Evolutionary conservation across 1,284 basidiomycete genomes (phyloP).

Genomic region (Microbotryum intermedium): DNA sequence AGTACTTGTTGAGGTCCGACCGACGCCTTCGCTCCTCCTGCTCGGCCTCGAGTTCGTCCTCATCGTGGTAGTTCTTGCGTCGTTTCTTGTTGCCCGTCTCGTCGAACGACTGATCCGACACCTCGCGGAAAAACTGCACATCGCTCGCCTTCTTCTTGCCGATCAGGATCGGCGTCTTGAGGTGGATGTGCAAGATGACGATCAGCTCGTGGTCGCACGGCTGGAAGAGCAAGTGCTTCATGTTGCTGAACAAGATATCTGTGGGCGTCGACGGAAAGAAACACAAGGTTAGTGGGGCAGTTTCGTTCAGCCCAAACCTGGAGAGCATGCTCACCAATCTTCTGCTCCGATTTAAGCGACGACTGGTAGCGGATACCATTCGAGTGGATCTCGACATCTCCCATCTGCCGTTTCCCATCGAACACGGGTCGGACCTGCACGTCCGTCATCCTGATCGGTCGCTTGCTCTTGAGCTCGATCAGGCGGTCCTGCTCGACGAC

Average conservation of each 20-base stretch:
- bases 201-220: constrained; percentile 95
- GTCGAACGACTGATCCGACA: constrained; percentile 94
- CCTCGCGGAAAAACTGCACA: constrained; percentile 97
- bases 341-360: constrained; percentile 64
- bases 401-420: constrained; percentile 77
- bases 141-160: constrained; percentile 99
- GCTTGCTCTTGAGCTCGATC: constrained; percentile 63
- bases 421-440: constrained; percentile 88
- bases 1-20: constrained; percentile 85
- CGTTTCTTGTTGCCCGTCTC: constrained; percentile 98
- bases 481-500: constrained; percentile 91
- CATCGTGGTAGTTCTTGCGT: constrained; percentile 83
- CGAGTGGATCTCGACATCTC: constrained; percentile 94
- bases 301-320: neutral
- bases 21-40: constrained; percentile 89
- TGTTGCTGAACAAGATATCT: constrained; percentile 94
- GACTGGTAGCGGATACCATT: constrained; percentile 93
- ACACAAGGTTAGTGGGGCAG: neutral
- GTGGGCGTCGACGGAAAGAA: constrained; percentile 13
- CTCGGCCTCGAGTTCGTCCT: constrained; percentile 98
- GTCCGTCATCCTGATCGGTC: constrained; percentile 76
- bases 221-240: constrained; percentile 98
- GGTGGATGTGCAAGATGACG: constrained; percentile 87
- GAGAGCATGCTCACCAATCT: constrained; percentile 57
- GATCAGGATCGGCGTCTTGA: constrained; percentile 94